Evolutionary conservation across 129 eudicot species (phyloP).

Genomic region (Mikania micrantha): DNA sequence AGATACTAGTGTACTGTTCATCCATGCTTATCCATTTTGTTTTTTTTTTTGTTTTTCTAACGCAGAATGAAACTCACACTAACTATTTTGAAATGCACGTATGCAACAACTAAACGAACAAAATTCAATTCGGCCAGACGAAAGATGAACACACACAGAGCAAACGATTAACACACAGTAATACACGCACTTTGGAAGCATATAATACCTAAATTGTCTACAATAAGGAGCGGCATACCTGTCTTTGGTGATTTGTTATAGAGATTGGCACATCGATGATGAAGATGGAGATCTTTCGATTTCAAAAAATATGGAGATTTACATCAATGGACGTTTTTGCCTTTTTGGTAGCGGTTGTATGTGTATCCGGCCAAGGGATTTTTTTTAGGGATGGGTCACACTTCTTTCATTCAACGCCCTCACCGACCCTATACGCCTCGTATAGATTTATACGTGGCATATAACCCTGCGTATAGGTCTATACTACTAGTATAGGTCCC

Average conservation of each 20-base stretch:
- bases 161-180: background rate
- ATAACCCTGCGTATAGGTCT: too few species aligned
- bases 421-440: too few species aligned
- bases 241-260: background rate
- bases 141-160: background rate
- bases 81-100: background rate
- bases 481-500: too few species aligned
- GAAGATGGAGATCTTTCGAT: background rate
- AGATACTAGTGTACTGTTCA: background rate
- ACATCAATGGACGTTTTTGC: background rate
- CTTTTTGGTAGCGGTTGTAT: background rate
- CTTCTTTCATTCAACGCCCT: too few species aligned
- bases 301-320: background rate
- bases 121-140: background rate
- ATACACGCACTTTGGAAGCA: background rate
- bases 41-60: background rate
- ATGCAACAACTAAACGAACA: background rate
- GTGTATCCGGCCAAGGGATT: too few species aligned
- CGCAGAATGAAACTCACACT: background rate
- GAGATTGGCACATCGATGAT: background rate
- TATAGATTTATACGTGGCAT: too few species aligned
- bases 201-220: conserved; percentile 5
- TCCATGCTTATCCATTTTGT: background rate
- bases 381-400: too few species aligned
- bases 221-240: background rate